Evolutionary conservation across 306 rosid genomes (phyloP).

Genomic region (Boehmeria nivea): DNA sequence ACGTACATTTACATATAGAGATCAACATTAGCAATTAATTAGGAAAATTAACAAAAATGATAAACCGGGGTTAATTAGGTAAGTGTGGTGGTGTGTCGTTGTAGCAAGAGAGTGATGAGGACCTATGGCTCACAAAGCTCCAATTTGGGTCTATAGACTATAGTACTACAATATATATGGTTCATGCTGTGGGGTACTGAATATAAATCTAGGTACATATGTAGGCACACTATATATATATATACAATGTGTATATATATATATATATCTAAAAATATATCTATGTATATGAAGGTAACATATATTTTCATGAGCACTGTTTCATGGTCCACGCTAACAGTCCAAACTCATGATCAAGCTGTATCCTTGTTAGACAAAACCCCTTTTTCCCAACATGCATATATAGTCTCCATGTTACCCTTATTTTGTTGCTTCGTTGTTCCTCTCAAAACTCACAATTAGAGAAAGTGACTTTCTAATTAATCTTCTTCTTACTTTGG

Average conservation of each 20-base stretch:
- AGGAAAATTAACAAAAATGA: no score
- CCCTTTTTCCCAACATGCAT: slow-evolving; percentile 6
- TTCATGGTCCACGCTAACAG: slow-evolving; percentile 4
- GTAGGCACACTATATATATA: background rate
- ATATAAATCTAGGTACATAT: background rate
- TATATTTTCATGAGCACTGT: slow-evolving; percentile 7
- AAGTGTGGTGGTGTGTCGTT: slow-evolving; percentile 30
- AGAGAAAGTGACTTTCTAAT: no score
- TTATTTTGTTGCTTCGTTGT: background rate
- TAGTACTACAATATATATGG: background rate
- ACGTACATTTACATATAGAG: no score
- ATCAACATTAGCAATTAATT: no score
- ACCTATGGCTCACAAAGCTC: slow-evolving; percentile 12
- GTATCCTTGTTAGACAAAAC: background rate
- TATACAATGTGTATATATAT: background rate
- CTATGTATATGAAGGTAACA: background rate
- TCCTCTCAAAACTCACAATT: background rate
- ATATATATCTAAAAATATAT: background rate
- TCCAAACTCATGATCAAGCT: slow-evolving; percentile 2
- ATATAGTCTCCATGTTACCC: background rate
- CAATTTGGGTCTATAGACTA: no score
- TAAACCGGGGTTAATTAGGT: background rate
- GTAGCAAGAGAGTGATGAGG: background rate
- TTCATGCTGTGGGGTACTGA: slow-evolving; percentile 3
- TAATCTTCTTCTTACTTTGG: no score